These are phyloP conservation scores for Mycena kentingensis DNA, from an alignment of 768 basidiomycete genomes.

Conservation along the genomic window DNA sequence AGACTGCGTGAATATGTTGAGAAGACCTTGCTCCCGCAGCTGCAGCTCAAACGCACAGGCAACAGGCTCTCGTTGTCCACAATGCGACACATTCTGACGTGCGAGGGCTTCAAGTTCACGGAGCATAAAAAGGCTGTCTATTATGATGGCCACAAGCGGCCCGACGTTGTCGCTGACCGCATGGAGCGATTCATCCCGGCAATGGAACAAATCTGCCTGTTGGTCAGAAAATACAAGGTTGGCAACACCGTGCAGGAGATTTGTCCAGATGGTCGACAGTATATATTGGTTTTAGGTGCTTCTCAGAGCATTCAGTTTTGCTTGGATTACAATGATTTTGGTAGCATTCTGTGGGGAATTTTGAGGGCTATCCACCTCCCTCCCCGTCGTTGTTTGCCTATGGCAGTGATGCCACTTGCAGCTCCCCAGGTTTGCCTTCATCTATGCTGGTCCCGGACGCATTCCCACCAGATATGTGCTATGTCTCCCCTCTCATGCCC, in stretches of 20 bases:
- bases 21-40: constrained; percentile 11
- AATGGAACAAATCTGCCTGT: constrained; percentile 1
- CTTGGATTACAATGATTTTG: no score
- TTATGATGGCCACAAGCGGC: constrained; percentile 23
- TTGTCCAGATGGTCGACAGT: constrained; percentile 9
- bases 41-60: constrained; percentile 6
- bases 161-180: constrained; percentile 18
- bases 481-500: no score
- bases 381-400: no score
- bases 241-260: not conserved
- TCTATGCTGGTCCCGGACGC: no score
- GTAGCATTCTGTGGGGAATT: no score
- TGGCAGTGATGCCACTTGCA: no score
- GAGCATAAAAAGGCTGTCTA: constrained; percentile 20
- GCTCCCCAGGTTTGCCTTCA: no score
- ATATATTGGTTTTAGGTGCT: no score
- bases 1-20: constrained; percentile 26
- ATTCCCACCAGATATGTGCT: no score
- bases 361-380: no score
- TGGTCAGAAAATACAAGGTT: constrained; percentile 6
- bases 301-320: no score
- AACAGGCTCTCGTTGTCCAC: constrained; percentile 27
- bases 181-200: constrained; percentile 8
- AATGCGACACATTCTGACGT: constrained; percentile 17
- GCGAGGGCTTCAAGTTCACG: constrained; percentile 14